phyloP scores from a whole-genome alignment of 2,329 filamentous ascomycete genomes.

The Penicillium sp. region DNA sequence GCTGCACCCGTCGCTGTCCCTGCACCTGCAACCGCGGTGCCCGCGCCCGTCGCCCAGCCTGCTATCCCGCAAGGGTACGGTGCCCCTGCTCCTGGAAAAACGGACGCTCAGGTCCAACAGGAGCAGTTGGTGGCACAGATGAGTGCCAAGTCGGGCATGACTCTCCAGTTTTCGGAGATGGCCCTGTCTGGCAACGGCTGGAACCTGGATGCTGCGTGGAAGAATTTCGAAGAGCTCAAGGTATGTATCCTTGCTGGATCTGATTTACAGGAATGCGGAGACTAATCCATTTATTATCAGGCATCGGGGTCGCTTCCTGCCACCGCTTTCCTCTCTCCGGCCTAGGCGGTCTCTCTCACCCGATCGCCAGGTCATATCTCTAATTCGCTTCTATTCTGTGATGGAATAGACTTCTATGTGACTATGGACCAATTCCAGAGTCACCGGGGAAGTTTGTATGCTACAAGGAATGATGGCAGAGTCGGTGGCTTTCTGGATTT shows the following conservation, averaged over 20 bases:
- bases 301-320: constrained; percentile 53
- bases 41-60: constrained; percentile 36
- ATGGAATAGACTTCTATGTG: background rate
- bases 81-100: constrained; percentile 50
- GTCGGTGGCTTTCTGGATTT: constrained; percentile 16
- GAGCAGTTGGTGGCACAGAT: constrained; percentile 74
- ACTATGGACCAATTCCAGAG: background rate
- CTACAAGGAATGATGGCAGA: constrained; percentile 21
- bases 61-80: constrained; percentile 49
- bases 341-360: constrained; percentile 17
- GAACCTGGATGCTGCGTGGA: constrained; percentile 77
- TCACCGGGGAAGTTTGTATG: constrained; percentile 2
- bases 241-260: constrained; percentile 52
- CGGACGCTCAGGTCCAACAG: constrained; percentile 63
- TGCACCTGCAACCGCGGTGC: constrained; percentile 31
- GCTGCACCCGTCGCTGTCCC: constrained; percentile 30
- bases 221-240: constrained; percentile 77
- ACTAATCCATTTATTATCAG: constrained; percentile 35
- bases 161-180: constrained; percentile 75
- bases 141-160: constrained; percentile 80
- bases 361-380: background rate
- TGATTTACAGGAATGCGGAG: background rate
- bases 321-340: constrained; percentile 54
- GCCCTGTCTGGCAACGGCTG: constrained; percentile 81
- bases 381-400: background rate